Evolutionary conservation across 2,329 filamentous ascomycete genomes (phyloP), one percentile per base, ranked within the genome.

Genomic region (Cadophora luteo-olivacea): DNA sequence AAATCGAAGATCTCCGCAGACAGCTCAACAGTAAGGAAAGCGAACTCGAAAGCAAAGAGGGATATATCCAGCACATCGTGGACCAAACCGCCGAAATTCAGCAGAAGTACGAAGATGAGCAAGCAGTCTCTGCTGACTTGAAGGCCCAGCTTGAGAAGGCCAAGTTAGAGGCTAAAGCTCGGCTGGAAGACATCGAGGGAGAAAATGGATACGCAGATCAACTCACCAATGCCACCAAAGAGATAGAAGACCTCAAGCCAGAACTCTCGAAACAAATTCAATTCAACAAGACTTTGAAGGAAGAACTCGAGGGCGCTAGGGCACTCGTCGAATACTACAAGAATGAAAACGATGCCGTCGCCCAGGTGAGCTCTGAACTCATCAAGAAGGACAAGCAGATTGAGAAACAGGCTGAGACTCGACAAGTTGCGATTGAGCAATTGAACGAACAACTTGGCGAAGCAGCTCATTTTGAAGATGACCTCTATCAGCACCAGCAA

Each of bases 81-180:
- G 12, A 22, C 3, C 11, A 36, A 7, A 11, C 22, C 16, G 32
- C 14, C 8, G 61, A 36, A 3, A 25, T 54, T 14, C 1, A 64
- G 22, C 32, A 41, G 48, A 8, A 54, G 12, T 25, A 25, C 22
- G 22, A 60, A 19, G 22, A 25, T 24, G 57, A 60, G 33, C 5
- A 25, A 45, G 0, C 16, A 9, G 4, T 24, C 14, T 38, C 48
- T n/a, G 32, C 51, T 16, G n/a, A 38, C 0, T 33, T 24, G 25
- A 58, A 65, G 63, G 22, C 6, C 4, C 22, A 65, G 36, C 22
- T 29, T 9, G 22, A 65, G 8, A 33, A 65, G 6, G 41, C 41
- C 41, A 45, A 45, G 1, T 45, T 19, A 14, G 16, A 16, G 41
- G 6, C 19, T 19, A 16, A 45, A 14, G 41, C 41, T 45, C 11